Conservation (phyloP, 768 basidiomycete genomes). For the Termitomyces heimii region DNA sequence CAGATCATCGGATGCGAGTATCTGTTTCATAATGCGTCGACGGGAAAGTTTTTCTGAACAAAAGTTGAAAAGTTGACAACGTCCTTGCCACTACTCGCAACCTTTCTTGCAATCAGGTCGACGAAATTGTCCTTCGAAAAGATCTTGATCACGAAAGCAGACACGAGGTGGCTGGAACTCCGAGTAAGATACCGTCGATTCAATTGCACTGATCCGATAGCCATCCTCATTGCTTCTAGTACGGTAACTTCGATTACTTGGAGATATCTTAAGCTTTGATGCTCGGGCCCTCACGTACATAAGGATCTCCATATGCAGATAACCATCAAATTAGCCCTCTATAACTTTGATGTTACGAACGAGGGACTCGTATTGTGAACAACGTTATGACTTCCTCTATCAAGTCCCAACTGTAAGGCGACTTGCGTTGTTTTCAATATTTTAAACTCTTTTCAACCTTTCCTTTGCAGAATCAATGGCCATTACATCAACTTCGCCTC, state of each 20-base stretch:
- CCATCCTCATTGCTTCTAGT: neutral
- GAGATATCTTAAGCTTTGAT: neutral
- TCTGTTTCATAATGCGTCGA: no score
- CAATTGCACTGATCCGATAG: neutral
- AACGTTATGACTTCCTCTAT: constrained; percentile 4
- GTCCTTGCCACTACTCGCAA: no score
- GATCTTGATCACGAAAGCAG: neutral
- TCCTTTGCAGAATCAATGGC: constrained; percentile 1
- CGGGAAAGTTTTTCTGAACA: no score
- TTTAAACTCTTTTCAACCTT: neutral
- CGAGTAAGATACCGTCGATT: neutral
- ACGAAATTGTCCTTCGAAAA: no score
- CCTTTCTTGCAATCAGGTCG: neutral
- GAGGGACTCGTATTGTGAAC: constrained; percentile 7
- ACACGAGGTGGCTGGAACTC: neutral
- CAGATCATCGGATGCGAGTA: no score
- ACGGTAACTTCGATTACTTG: neutral
- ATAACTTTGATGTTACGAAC: no score
- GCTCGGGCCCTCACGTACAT: neutral
- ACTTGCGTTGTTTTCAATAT: neutral
- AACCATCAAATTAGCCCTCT: neutral
- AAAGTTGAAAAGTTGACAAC: no score
- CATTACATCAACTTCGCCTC: constrained; percentile 13
- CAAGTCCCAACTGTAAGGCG: constrained; percentile 12
- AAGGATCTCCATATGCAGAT: neutral